These are phyloP conservation scores for Penicillium silybi DNA, from an alignment of 495 filamentous ascomycete genomes.

Conservation along the genomic window DNA sequence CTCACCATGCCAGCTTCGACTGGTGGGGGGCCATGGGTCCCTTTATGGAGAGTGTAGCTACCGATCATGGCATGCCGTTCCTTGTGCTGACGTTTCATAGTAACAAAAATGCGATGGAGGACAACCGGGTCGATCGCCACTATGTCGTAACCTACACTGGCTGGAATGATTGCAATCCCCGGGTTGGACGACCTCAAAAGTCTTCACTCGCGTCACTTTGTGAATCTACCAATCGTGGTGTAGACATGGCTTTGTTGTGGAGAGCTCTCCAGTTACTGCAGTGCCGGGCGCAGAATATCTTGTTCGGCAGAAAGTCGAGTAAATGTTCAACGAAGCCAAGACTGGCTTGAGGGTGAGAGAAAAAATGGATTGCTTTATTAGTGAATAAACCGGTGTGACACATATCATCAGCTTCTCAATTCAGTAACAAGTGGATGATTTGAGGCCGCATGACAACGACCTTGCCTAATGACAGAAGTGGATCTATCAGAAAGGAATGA, in stretches of 20 bases:
- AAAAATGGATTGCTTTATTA: too few species aligned
- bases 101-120: conserved; percentile 13
- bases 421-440: too few species aligned
- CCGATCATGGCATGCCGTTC: conserved; percentile 28
- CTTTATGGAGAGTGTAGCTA: conserved; percentile 15
- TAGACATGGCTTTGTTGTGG: not conserved
- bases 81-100: conserved; percentile 18
- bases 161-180: conserved; percentile 25
- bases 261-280: too few species aligned
- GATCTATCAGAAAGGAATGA: too few species aligned
- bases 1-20: conserved; percentile 13
- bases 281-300: too few species aligned
- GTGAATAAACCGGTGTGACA: too few species aligned
- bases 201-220: conserved; percentile 17
- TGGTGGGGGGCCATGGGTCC: conserved; percentile 12
- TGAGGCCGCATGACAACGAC: too few species aligned
- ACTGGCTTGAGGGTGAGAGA: too few species aligned
- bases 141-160: conserved; percentile 23
- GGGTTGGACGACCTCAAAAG: conserved; percentile 18
- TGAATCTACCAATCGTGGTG: not conserved
- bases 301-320: too few species aligned
- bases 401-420: too few species aligned
- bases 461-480: not conserved
- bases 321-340: too few species aligned
- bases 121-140: conserved; percentile 12